Evolutionary conservation across 306 rosid genomes (phyloP), one percentile per base, ranked within the genome.

Genomic region (Luffa acutangula): DNA sequence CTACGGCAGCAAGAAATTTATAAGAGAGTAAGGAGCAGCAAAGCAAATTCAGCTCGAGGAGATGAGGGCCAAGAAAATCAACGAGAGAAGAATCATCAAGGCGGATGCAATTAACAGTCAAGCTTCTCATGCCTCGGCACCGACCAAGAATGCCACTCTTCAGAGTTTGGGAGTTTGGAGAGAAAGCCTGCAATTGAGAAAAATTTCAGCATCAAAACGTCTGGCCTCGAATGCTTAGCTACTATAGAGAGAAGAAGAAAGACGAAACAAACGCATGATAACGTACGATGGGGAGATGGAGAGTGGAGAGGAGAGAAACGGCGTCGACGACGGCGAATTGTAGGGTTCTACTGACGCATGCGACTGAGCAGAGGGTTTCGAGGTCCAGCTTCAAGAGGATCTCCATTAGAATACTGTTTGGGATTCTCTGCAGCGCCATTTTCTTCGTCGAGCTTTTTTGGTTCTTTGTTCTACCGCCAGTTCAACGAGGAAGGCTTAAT

Each of bases 101-200:
- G 66, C 81, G 83, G 54, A 56, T 81, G 74, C 86, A 83, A 58
- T 80, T 83, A 5, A 83, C n/a, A 34, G 81, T 83, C 49, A 83
- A 74, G 75, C 75, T 65, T 31, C 10, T 49, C n/a, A 80, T 60
- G 74, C 81, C 81, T 4, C 75, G 64, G 59, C 78, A 75, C 74
- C 75, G 64, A 57, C 81, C 63, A 41, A 80, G 31, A 15, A 80
- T 58, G 31, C 53, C 31, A 37, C 9, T 33, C 7, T 45, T 59
- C 41, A 83, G 34, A 76, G 72, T 83, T 54, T 25, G 80, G 3
- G 75, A 52, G 75, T 79, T 63, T 1, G 74, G 78, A 65, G 78
- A 45, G 59, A 75, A 57, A 8, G 56, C 57, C 86, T 83, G 82
- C 70, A 4, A 33, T 46, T 21, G 21, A 59, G 31, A 25, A 25